phyloP scores from a whole-genome alignment of 2,329 filamentous ascomycete species.

The Paecilomyces sp. region DNA sequence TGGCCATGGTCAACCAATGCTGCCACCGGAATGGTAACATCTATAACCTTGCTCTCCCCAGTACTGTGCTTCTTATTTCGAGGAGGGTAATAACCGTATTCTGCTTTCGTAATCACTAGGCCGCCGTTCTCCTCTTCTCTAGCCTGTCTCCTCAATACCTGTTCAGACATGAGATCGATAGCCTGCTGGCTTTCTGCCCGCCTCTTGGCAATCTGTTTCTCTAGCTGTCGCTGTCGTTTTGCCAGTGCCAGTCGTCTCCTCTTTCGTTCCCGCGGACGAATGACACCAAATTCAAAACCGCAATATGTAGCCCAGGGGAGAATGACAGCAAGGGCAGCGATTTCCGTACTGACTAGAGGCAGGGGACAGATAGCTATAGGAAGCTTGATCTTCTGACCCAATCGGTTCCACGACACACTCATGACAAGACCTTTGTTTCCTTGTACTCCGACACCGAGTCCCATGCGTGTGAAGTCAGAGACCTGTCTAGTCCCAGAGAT shows the following conservation, averaged over 20 bases:
- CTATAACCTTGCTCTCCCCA: slow-evolving; percentile 20
- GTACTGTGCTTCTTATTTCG: slow-evolving; percentile 14
- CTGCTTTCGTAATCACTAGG: slow-evolving; percentile 32
- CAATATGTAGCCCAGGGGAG: slow-evolving; percentile 34
- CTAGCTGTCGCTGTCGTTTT: slow-evolving; percentile 29
- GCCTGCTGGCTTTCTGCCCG: slow-evolving; percentile 31
- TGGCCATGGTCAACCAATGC: slow-evolving; percentile 37
- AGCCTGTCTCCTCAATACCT: slow-evolving; percentile 30
- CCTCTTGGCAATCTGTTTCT: slow-evolving; percentile 26
- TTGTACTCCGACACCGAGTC: slow-evolving; percentile 31
- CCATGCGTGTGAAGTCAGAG: slow-evolving; percentile 31
- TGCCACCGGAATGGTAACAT: slow-evolving; percentile 39
- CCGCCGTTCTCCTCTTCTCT: slow-evolving; percentile 27
- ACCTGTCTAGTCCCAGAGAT: slow-evolving; percentile 30
- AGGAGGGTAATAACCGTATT: slow-evolving; percentile 31
- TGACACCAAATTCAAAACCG: slow-evolving; percentile 33
- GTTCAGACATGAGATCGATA: slow-evolving; percentile 33
- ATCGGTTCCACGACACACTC: slow-evolving; percentile 31
- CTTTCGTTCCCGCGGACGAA: slow-evolving; percentile 31
- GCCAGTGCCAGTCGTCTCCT: slow-evolving; percentile 26
- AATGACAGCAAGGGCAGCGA: slow-evolving; percentile 26
- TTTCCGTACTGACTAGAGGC: slow-evolving; percentile 23
- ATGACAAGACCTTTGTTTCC: slow-evolving; percentile 26
- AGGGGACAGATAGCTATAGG: slow-evolving; percentile 32
- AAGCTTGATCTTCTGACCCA: slow-evolving; percentile 33